phyloP scores from a whole-genome alignment of 352 stramenopile genomes.

The Pythium sukuiense region DNA sequence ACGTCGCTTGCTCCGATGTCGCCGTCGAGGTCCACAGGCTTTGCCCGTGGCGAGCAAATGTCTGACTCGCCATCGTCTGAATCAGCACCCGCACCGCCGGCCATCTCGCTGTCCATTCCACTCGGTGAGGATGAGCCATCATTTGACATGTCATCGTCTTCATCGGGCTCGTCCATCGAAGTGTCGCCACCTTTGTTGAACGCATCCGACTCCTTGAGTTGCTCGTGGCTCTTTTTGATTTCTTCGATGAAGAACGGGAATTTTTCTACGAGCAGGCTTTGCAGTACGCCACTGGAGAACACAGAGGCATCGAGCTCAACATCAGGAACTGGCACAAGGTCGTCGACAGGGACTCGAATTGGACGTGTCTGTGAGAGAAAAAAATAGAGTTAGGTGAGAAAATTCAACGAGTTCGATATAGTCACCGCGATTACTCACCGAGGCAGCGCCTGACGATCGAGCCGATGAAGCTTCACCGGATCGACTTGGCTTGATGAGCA shows the following conservation, averaged over 20 bases:
- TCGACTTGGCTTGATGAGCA: slow-evolving; percentile 53
- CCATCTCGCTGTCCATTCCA: slow-evolving; percentile 76
- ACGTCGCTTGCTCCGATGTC: slow-evolving; percentile 51
- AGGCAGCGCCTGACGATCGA: slow-evolving; percentile 12
- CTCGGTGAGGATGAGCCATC: slow-evolving; percentile 72
- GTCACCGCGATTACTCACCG: slow-evolving; percentile 32
- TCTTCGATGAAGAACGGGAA: slow-evolving; percentile 78
- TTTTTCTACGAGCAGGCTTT: slow-evolving; percentile 65
- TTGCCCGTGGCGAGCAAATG: slow-evolving; percentile 18
- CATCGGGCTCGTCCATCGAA: slow-evolving; percentile 62
- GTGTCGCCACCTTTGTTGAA: slow-evolving; percentile 38
- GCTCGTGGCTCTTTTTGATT: slow-evolving; percentile 69
- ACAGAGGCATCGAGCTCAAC: slow-evolving; percentile 65
- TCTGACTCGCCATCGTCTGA: slow-evolving; percentile 62
- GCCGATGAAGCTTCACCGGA: slow-evolving; percentile 32
- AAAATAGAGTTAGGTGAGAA: not conserved
- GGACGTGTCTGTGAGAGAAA: slow-evolving; percentile 53
- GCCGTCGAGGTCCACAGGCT: slow-evolving; percentile 9
- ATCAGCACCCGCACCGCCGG: slow-evolving; percentile 42
- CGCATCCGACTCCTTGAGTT: slow-evolving; percentile 50
- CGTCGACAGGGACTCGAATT: slow-evolving; percentile 80
- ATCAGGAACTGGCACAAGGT: slow-evolving; percentile 75
- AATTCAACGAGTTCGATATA: not conserved
- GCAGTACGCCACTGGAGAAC: slow-evolving; percentile 71
- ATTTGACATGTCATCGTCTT: slow-evolving; percentile 87